phyloP scores from a whole-genome alignment of 1,284 basidiomycete species.

The Ganoderma leucocontextum region DNA sequence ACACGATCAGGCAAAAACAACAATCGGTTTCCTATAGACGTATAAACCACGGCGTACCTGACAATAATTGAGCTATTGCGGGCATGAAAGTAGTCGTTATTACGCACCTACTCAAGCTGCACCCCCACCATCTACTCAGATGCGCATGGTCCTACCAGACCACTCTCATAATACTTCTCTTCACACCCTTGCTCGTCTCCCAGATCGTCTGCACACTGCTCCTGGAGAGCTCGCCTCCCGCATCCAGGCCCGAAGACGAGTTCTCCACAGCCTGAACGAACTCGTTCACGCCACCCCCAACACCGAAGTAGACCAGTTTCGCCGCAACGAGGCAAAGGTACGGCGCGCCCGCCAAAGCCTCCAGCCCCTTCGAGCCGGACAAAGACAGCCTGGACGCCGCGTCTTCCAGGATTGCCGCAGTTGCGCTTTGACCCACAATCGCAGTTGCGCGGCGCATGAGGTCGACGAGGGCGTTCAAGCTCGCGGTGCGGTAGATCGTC shows the following conservation, averaged over 20 bases:
- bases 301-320: constrained; percentile 96
- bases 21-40: neutral
- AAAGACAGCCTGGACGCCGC: constrained; percentile 12
- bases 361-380: constrained; percentile 5
- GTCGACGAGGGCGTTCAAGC: constrained; percentile 71
- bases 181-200: constrained; percentile 20
- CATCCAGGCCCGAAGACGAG: neutral
- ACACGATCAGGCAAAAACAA: too few species aligned
- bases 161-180: constrained; percentile 20
- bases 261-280: constrained; percentile 52
- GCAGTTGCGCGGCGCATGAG: constrained; percentile 54
- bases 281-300: constrained; percentile 87
- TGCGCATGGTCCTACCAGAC: constrained; percentile 10
- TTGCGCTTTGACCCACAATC: too few species aligned
- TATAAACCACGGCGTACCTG: neutral
- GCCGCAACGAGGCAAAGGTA: constrained; percentile 78
- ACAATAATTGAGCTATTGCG: neutral
- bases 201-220: constrained; percentile 16
- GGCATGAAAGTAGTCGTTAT: neutral
- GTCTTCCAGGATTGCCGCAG: constrained; percentile 5
- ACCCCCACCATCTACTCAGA: too few species aligned
- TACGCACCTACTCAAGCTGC: neutral
- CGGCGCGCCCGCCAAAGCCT: constrained; percentile 11
- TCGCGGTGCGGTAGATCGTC: constrained; percentile 87
- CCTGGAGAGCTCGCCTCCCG: neutral